Base-by-base conservation (phyloP, 2,329 filamentous ascomycete genomes). In the Reticulascus tulasneorum region DNA sequence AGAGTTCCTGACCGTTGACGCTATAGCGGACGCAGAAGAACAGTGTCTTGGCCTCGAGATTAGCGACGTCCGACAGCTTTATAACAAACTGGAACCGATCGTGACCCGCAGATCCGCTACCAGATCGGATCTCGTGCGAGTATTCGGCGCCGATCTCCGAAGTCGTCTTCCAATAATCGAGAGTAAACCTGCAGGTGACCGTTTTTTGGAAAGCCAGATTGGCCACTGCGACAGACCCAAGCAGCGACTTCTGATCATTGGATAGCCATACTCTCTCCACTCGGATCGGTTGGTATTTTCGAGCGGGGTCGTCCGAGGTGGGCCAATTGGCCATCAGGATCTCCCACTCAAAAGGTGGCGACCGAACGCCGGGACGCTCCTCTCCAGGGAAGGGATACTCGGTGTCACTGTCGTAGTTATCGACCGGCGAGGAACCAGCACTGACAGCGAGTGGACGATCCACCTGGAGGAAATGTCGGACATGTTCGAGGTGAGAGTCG, bases 151-250 rank as follows among this genome's bases (percentile, higher is more conserved):
- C 74, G 2, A 97, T 85, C 58, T 98, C 93, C 1, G 93, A 98
- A 0, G 90, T 94, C 0, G 93, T 98, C 73, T 94, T 95, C 93
- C 93, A 98, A 65, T 94, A 93, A 60, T 98, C 93, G 29, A 96
- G 75, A 0, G 93, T 98, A 61, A 98, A 98, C 33, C 93, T 81
- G 59, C 88, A 91, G n/a, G 84, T 80, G 35, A 98, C 87, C 6
- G 73, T 62, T 64, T 98, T 98, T 35, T 90, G 77, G 64, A 94
- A 98, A 0, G 89, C 79, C 27, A 97, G 63, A 61, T 98, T 98
- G 56, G 84, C 81, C 16, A 94, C 90, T 7, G 81, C 85, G 34
- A 95, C 76, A 13, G 81, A 85, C 10, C 93, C 93, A 33, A 95
- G 73, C 47, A 98, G 66, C 2, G 76, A 86, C 64, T 91, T 91